Percentiles rank a stretch among this genome's conserved stretches.
Conservation (phyloP, 768 basidiomycete species). For the Cytidiella melzeri region DNA sequence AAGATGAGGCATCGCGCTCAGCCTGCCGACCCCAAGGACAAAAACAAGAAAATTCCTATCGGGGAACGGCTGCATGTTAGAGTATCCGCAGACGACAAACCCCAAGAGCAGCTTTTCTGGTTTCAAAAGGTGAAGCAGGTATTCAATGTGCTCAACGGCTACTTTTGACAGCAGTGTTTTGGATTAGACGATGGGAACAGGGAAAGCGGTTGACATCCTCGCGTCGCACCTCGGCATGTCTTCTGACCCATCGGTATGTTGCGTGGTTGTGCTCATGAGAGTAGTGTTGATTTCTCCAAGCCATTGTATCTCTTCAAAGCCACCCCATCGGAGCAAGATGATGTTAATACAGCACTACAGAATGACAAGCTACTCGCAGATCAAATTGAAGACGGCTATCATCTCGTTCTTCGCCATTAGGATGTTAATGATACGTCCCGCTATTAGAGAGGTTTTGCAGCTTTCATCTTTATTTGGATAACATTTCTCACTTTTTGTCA, state of each 20-base stretch:
- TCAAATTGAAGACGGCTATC: slow-evolving; percentile 50
- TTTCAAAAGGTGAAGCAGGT: slow-evolving; percentile 56
- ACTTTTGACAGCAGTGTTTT: neutral
- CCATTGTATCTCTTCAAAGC: slow-evolving; percentile 33
- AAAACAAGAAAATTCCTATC: slow-evolving; percentile 37
- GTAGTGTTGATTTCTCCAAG: slow-evolving; percentile 25
- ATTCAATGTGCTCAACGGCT: too few relatives aligned
- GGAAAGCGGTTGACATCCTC: slow-evolving; percentile 58
- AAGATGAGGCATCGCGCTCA: slow-evolving; percentile 68
- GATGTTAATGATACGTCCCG: neutral
- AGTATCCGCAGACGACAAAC: slow-evolving; percentile 27
- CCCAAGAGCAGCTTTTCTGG: slow-evolving; percentile 54
- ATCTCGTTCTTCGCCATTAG: slow-evolving; percentile 10
- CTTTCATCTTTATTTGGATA: too few relatives aligned
- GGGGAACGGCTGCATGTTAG: slow-evolving; percentile 57
- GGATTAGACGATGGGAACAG: slow-evolving; percentile 50
- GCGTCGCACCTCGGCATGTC: slow-evolving; percentile 31
- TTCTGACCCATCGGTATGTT: slow-evolving; percentile 29
- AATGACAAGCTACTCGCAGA: slow-evolving; percentile 43
- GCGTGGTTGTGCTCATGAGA: neutral
- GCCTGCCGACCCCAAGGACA: slow-evolving; percentile 58
- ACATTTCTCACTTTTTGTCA: too few relatives aligned
- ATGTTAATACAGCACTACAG: slow-evolving; percentile 26
- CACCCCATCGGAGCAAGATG: slow-evolving; percentile 21
- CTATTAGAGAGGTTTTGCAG: too few relatives aligned